Base-by-base conservation (phyloP, 441 rosid species). In the Breynia disticha region DNA sequence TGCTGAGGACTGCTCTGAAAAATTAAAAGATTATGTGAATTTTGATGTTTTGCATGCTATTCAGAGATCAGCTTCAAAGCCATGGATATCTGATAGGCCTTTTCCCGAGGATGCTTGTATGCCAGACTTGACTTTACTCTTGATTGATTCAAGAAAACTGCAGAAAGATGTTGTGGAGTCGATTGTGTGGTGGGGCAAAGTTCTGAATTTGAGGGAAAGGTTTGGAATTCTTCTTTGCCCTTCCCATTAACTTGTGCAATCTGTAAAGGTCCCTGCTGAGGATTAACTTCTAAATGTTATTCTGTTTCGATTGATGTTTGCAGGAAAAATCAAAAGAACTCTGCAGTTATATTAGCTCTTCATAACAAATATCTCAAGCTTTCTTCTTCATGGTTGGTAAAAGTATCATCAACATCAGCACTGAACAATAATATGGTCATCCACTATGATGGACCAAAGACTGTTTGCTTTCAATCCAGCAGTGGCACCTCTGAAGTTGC, bases 131-230 rank as follows among this genome's bases (percentile, higher is more conserved):
- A 62, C 63, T 38, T 14, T 77, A 48, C 61, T 77, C 47, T 41
- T 64, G 65, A 69, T 77, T 61, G 67, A 72, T 48, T 67, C 62
- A 17, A 71, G 67, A 55, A 74, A 59, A 46, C 52, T 69, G 54
- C 53, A 39, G 8, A 61, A 51, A 18, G 63, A 71, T 32, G 19
- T 69, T 54, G 15, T 73, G 11, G 67, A 66, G 56, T 66, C 71
- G 1, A 43, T 77, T 50, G 19, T 64, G 19, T 77, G 82, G 82
- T 74, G 82, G 82, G 59, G 55, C 50, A 72, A 38, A 56, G 75
- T 69, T 48, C 61, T 74, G 51, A 64, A 74, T 35, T 69, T 49
- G 75, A 66, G 56, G 4, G 61, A 67, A 20, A 67, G 82, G 79
- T 74, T 58, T 14, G 20, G 35, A 42, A 20, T 43, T 57, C 24